Percentiles rank a stretch among this genome's conserved stretches.
Conservation (phyloP, 306 rosid genomes). For the Ochetophila trinervis region DNA sequence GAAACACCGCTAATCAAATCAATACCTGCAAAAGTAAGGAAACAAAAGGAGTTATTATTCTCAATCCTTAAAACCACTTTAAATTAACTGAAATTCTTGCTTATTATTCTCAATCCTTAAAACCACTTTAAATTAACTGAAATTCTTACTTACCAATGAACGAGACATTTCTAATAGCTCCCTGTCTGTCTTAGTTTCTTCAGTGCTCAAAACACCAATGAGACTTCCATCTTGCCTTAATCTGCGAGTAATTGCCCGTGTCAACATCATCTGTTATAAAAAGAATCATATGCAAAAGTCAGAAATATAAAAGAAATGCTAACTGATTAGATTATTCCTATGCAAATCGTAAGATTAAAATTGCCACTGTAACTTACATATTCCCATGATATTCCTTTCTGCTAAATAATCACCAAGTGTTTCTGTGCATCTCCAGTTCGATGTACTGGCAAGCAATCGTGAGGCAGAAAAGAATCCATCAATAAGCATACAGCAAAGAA, state of each 20-base stretch:
- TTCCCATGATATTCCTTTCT: conserved; percentile 90
- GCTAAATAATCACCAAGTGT: conserved; percentile 69
- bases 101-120: too few species aligned
- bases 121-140: conserved; percentile 1
- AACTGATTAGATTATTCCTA: background rate
- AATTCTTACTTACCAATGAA: conserved; percentile 62
- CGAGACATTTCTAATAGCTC: conserved; percentile 75
- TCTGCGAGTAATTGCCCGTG: conserved; percentile 92
- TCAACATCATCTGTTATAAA: conserved; percentile 81
- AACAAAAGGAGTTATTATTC: conserved; percentile 10
- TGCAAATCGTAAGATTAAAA: background rate
- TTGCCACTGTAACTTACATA: conserved; percentile 54
- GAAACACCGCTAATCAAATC: conserved; percentile 95
- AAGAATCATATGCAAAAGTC: conserved; percentile 20
- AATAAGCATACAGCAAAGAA: conserved; percentile 15
- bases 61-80: conserved; percentile 1
- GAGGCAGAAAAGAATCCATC: conserved; percentile 5
- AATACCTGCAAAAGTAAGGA: conserved; percentile 49
- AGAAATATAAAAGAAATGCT: background rate
- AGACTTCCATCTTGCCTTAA: conserved; percentile 94
- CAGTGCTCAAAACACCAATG: conserved; percentile 87
- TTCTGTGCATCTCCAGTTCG: conserved; percentile 82
- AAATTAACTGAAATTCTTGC: conserved; percentile 23
- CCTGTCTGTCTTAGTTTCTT: conserved; percentile 64
- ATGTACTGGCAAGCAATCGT: conserved; percentile 57